These are phyloP conservation scores for Boletales sp. DNA, from an alignment of 768 basidiomycete genomes.

Conservation along the genomic window DNA sequence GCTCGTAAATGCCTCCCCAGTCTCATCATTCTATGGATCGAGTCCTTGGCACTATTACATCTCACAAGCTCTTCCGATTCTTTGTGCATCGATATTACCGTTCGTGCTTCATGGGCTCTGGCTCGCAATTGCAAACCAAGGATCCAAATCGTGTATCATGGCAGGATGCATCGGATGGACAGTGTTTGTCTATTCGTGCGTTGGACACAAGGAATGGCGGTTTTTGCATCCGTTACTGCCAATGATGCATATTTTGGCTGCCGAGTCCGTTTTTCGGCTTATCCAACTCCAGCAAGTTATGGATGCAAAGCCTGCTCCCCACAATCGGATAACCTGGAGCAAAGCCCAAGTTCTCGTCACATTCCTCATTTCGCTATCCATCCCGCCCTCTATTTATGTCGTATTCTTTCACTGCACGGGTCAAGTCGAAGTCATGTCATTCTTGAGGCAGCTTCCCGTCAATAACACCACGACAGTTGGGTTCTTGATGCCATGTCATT, in stretches of 20 bases:
- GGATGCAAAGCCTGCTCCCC: background rate
- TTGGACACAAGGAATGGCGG: constrained; percentile 96
- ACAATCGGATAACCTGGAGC: constrained; percentile 10
- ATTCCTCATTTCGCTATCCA: constrained; percentile 45
- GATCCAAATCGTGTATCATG: constrained; percentile 40
- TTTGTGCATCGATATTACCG: constrained; percentile 71
- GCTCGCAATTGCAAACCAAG: constrained; percentile 23
- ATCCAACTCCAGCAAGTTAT: constrained; percentile 15
- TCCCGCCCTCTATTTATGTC: constrained; percentile 67
- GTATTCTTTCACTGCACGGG: constrained; percentile 74
- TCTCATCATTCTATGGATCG: constrained; percentile 91
- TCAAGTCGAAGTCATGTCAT: constrained; percentile 72
- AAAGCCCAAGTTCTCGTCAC: constrained; percentile 30
- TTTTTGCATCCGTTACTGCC: constrained; percentile 93
- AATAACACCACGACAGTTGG: constrained; percentile 60
- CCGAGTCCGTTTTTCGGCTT: constrained; percentile 62
- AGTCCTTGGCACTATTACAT: constrained; percentile 89
- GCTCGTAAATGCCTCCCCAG: constrained; percentile 72
- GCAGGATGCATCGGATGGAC: constrained; percentile 58
- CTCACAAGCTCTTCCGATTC: constrained; percentile 78
- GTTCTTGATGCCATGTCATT: constrained; percentile 95
- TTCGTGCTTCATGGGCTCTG: constrained; percentile 65
- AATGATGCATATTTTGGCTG: constrained; percentile 72
- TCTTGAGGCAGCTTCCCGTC: constrained; percentile 53
- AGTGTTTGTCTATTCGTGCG: constrained; percentile 64